Base-by-base conservation (phyloP, 148 eudicot species). In the Amaranthus cruentus region DNA sequence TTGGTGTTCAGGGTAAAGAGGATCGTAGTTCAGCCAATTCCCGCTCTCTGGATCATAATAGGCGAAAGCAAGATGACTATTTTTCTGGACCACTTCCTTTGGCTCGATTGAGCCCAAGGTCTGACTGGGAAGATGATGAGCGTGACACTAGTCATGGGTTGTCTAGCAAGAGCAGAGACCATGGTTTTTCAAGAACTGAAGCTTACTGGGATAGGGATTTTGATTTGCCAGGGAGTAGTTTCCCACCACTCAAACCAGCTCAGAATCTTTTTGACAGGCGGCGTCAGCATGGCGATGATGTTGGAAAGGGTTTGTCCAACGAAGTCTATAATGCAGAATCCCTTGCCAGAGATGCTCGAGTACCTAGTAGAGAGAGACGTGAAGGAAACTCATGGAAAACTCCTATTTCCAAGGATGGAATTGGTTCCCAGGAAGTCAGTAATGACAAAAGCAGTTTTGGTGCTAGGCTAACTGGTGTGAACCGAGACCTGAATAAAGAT, bases 51-150 rank as follows among this genome's bases (percentile, higher is more conserved):
- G 85, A 85, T 68, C 85, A 81, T 66, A 28, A 28, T 28, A 75
- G 76, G 69, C 75, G 80, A 66, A 95, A 84, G 82, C 80, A 81
- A 62, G 91, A 85, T 44, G 89, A 86, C 4, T 79, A 72, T 68
- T 87, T 88, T 78, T 83, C 88, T 11, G 85, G 84, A 15, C 96
- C 94, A 0, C 78, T 95, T 73, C 94, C 97, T 44, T 75, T 95
- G 68, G 92, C 90, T n/a, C 84, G 83, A 77, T 56, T 91, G 83
- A 90, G 79, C 79, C 90, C 94, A 4, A 92, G 99, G 80, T 90
- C 91, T 74, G 97, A 95, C 68, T 95, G 99, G 99, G 96, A 91
- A 52, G 97, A 95, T 82, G 99, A 95, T 82, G 99, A 95, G 88
- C 92, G 99, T n/a, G 99, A 95, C 75, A 92, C 97, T 0, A 84